Evolutionary conservation across 2,329 filamentous ascomycete species (phyloP), one percentile per base, ranked within the genome.

Genomic region (Cercospora sp.): DNA sequence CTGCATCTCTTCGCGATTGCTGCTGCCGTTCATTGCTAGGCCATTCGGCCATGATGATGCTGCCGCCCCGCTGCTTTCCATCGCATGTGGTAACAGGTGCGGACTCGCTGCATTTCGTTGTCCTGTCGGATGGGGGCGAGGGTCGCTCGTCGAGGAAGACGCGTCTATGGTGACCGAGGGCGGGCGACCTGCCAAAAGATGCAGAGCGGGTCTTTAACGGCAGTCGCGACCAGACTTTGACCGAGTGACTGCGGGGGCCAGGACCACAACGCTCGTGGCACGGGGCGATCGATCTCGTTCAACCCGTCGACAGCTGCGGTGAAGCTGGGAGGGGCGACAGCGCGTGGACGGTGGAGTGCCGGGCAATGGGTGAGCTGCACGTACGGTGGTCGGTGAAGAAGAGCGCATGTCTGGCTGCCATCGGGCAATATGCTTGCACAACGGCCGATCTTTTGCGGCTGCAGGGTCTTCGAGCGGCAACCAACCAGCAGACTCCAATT

Each of bases 31-130:
- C 34, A 59, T 65, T 65, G 62, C 32, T 65, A 65, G 32, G 53
- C 62, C 66, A 55, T 59, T 45, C 45, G 58, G 65, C 62, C 53
- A 30, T 51, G 51, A 21, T 45, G 58, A 45, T 57, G 60, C 51
- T 59, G 53, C 58, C 51, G 62, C 58, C 62, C 49, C 63, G 63
- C 34, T 64, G 59, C 53, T 66, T 69, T 70, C 69, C 69, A 71
- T 71, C 69, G 63, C 63, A 67, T 67, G 63, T 66, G 65, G 40
- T 69, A 24, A 53, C 51, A 63, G 30, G 60, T 40, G 53, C 40
- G 55, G 51, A 59, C 66, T 63, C 63, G 66, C 65, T 68, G 64
- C 69, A 69, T 71, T 59, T 64, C 66, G 60, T 28, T 63, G 45
- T 68, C 57, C 37, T 18, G 53, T 12, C 32, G 13, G 53, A 32